Evolutionary conservation across 2,329 filamentous ascomycete species (phyloP), one percentile per base, ranked within the genome.

Genomic region (Arthrinium phaeospermum): DNA sequence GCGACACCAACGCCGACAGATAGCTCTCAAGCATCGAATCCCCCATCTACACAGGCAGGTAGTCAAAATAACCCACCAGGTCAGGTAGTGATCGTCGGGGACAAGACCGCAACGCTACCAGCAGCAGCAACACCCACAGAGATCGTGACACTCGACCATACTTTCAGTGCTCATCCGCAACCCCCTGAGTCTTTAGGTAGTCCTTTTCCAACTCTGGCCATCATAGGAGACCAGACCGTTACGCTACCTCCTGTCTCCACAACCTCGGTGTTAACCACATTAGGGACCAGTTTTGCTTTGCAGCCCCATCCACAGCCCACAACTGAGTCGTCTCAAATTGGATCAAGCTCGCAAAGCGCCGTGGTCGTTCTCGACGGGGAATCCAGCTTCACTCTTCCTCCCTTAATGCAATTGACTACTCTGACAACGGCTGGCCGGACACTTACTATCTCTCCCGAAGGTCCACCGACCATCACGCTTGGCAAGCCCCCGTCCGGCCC

Each of bases 1-100:
- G 30, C 27, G 30, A 4, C 14, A 19, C 19, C 10, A 12, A 53
- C 49, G 0, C 3, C n/a, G 10, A 2, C 24, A 4, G 3, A 14
- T 2, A 4, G 2, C 2, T 0, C n/a, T 14, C 49, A 53, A 4
- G 13, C 24, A 6, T 16, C 51, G 2, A 2, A 0, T 22, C 34
- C 27, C 1, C 7, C 27, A 34, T 22, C 27, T 34, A 10, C 14
- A 34, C 27, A 22, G 10, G 22, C 4, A 4, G 30, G 14, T 8
- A 34, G 51, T 14, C 51, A 22, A 14, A 34, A 13, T 57, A 14
- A 22, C 3, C 27, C 27, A 22, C 5, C 13, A 30, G 51, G 51
- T 4, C 51, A 57, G 16, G 27, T 57, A 3, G 51, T 57, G 27
- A 34, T 57, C 27, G 5, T 34, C 34, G 27, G 51, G 1, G 30